Conservation (phyloP, 441 rosid genomes). For the Viola pubescens region DNA sequence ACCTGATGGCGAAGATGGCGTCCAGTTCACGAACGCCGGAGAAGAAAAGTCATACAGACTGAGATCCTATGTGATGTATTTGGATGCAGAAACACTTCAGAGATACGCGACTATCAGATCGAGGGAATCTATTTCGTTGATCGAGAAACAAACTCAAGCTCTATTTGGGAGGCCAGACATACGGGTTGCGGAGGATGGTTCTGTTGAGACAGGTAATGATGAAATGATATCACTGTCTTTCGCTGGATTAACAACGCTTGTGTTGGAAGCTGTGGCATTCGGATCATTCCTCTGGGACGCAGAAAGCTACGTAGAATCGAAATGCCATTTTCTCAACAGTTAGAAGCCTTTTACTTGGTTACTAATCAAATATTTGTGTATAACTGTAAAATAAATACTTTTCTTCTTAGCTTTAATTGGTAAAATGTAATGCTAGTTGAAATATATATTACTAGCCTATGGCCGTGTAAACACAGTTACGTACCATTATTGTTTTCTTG, state of each 20-base stretch:
- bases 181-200: slow-evolving; percentile 61
- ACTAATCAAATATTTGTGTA: neutral
- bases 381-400: neutral
- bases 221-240: slow-evolving; percentile 47
- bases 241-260: slow-evolving; percentile 75
- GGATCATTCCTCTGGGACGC: slow-evolving; percentile 95
- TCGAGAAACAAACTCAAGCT: slow-evolving; percentile 84
- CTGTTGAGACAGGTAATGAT: slow-evolving; percentile 49
- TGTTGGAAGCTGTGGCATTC: slow-evolving; percentile 78
- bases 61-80: slow-evolving; percentile 68
- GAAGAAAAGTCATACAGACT: slow-evolving; percentile 42
- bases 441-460: neutral
- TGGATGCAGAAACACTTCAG: slow-evolving; percentile 84
- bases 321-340: slow-evolving; percentile 57
- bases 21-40: slow-evolving; percentile 19
- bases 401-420: neutral
- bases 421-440: neutral
- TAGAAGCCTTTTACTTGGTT: slow-evolving; percentile 8
- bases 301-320: slow-evolving; percentile 78
- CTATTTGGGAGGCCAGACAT: slow-evolving; percentile 79
- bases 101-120: slow-evolving; percentile 84
- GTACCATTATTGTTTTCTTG: no score
- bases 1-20: slow-evolving; percentile 29
- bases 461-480: neutral
- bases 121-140: slow-evolving; percentile 69